phyloP scores from a whole-genome alignment of 2,329 filamentous ascomycete species.

The Blumeria hordei region DNA sequence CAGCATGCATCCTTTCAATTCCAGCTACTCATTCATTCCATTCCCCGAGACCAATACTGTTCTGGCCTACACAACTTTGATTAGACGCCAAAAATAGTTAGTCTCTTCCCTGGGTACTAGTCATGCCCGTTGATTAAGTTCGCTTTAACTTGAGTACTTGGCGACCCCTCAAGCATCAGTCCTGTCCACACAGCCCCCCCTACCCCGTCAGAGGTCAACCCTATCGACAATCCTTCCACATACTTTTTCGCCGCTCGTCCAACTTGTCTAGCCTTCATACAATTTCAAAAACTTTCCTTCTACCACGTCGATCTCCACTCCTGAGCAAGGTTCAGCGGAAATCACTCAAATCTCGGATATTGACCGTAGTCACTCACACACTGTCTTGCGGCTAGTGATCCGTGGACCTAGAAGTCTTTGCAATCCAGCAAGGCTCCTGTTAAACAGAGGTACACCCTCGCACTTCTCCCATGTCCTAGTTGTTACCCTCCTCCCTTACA shows the following conservation, averaged over 20 bases:
- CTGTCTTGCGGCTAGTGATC: conserved; percentile 8
- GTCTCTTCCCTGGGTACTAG: background rate
- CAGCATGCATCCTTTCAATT: background rate
- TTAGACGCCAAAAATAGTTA: background rate
- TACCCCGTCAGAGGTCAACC: conserved; percentile 5
- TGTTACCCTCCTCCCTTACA: conserved; percentile 2
- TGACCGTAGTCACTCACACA: conserved; percentile 10
- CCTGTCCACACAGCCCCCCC: background rate
- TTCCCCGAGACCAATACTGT: background rate
- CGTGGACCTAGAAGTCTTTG: conserved; percentile 8
- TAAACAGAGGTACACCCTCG: conserved; percentile 15
- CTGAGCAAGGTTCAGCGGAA: conserved; percentile 9
- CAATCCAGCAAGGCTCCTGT: conserved; percentile 14
- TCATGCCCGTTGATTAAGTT: background rate
- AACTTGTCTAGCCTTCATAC: conserved; percentile 6
- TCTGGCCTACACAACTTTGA: background rate
- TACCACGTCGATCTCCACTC: conserved; percentile 13
- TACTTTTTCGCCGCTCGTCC: conserved; percentile 8
- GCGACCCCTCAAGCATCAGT: background rate
- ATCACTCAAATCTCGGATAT: conserved; percentile 14
- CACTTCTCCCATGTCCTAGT: conserved; percentile 4
- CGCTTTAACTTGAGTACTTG: background rate
- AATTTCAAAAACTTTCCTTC: conserved; percentile 7
- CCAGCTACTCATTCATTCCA: background rate
- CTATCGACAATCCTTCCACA: conserved; percentile 9